phyloP scores from a whole-genome alignment of 768 basidiomycete species.

The Ramaria sp. region DNA sequence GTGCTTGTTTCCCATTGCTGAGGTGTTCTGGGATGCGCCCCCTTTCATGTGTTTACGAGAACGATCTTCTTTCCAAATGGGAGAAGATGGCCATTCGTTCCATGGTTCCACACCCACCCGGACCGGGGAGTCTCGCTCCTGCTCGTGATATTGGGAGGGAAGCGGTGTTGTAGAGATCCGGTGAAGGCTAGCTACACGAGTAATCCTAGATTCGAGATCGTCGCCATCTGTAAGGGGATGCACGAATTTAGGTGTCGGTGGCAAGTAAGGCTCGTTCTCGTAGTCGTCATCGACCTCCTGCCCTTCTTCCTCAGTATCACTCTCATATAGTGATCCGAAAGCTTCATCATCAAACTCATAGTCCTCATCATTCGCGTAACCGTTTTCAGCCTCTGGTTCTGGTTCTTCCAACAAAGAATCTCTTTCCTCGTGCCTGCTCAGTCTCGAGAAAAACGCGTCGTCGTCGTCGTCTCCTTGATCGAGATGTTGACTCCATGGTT shows the following conservation, averaged over 20 bases:
- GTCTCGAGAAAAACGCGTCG: constrained; percentile 12
- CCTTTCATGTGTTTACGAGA: neutral
- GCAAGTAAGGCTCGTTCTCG: neutral
- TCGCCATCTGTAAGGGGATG: neutral
- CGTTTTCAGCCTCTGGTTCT: neutral
- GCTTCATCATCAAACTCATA: neutral
- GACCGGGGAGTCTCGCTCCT: neutral
- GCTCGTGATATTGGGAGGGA: neutral
- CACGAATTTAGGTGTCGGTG: neutral
- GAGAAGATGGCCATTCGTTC: neutral
- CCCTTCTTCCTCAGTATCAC: neutral
- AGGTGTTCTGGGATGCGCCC: neutral
- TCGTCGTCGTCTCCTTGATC: neutral
- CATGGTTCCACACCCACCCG: neutral
- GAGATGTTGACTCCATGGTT: neutral
- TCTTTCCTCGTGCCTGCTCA: neutral
- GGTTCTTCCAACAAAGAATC: neutral
- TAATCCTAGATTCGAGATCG: neutral
- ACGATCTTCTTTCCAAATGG: neutral
- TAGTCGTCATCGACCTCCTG: neutral
- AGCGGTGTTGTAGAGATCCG: neutral
- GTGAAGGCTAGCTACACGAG: neutral
- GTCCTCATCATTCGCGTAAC: neutral
- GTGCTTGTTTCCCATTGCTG: neutral
- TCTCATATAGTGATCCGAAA: neutral